Base-by-base conservation (phyloP, 768 basidiomycete genomes). In the Trametes maxima region DNA sequence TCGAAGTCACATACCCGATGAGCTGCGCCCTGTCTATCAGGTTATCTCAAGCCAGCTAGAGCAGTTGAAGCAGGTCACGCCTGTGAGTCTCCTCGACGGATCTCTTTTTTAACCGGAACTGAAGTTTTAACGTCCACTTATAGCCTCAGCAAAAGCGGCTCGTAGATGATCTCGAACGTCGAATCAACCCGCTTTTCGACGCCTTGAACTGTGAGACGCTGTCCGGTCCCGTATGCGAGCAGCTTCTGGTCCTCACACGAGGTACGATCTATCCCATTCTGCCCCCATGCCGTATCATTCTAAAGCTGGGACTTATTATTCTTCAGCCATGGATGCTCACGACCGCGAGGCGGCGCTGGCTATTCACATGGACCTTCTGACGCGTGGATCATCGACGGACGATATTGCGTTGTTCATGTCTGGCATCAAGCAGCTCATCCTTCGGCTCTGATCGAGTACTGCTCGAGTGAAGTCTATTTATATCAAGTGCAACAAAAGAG, bases 371-470 rank as follows among this genome's bases (percentile, higher is more conserved):
- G 90, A 93, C 54, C 76, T 97, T 28, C 79, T 98, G 47, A 95
- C 93, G 2, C 78, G 81, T 49, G 90, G 88, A 24, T 88, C 90
- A 52, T 82, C 86, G 57, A 89, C 88, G 43, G 89, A 92, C 53
- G 93, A 95, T 67, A 92, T 95, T 70, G 86, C 84, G 1, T 69
- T 90, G 57, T 90, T 87, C 88, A 91, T 95, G 92, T 87, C 93
- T 13, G 93, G 90, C 7, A 76, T 96, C 59, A 96, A 96, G 74
- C 92, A 94, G 72, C 74, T 97, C 66, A 90, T 96, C 70, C 78
- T 86, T 79, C 81, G 84, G 66, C 67, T 92, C 74, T 91, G 17
- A 21, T 6, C 13, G 13, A 12, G 36, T 21, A 21, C 50, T n/a
- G 24, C 33, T 40, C 13, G 21, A 17, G 36, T 17, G 37, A 45